Conservation (phyloP, 1,139 yeast genomes). For the Nematodospora anomalae region DNA sequence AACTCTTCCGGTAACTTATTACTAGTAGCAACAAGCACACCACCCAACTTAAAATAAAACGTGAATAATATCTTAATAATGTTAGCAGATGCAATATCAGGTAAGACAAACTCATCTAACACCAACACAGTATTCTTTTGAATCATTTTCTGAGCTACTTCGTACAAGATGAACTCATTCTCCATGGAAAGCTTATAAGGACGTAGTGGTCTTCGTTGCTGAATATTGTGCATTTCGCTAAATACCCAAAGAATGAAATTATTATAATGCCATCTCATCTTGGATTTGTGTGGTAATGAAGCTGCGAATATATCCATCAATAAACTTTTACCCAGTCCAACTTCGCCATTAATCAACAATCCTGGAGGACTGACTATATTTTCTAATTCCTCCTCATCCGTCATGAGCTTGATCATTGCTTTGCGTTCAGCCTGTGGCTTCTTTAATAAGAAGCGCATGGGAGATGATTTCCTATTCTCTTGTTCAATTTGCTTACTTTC, state of each 20-base stretch:
- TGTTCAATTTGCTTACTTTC: slow-evolving; percentile 38
- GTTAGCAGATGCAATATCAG: slow-evolving; percentile 72
- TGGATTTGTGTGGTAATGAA: slow-evolving; percentile 61
- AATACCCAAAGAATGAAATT: slow-evolving; percentile 70
- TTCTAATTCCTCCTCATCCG: slow-evolving; percentile 64
- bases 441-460: slow-evolving; percentile 16
- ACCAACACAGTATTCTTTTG: slow-evolving; percentile 57
- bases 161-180: slow-evolving; percentile 64
- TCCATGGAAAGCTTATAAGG: slow-evolving; percentile 39
- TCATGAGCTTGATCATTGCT: slow-evolving; percentile 47
- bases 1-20: slow-evolving; percentile 70
- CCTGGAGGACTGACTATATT: slow-evolving; percentile 65
- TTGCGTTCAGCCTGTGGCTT: slow-evolving; percentile 31
- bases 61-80: slow-evolving; percentile 64
- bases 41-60: slow-evolving; percentile 70
- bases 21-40: slow-evolving; percentile 71
- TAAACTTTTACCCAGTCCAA: slow-evolving; percentile 77
- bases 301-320: slow-evolving; percentile 70
- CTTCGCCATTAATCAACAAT: slow-evolving; percentile 66
- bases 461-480: slow-evolving; percentile 9
- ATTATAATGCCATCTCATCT: slow-evolving; percentile 71
- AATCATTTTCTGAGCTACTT: slow-evolving; percentile 67
- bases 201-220: slow-evolving; percentile 32
- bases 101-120: slow-evolving; percentile 73
- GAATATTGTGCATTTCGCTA: slow-evolving; percentile 58